Evolutionary conservation across 345 rosid genomes (phyloP), one percentile per base, ranked within the genome.

Genomic region (Combretum micranthum): DNA sequence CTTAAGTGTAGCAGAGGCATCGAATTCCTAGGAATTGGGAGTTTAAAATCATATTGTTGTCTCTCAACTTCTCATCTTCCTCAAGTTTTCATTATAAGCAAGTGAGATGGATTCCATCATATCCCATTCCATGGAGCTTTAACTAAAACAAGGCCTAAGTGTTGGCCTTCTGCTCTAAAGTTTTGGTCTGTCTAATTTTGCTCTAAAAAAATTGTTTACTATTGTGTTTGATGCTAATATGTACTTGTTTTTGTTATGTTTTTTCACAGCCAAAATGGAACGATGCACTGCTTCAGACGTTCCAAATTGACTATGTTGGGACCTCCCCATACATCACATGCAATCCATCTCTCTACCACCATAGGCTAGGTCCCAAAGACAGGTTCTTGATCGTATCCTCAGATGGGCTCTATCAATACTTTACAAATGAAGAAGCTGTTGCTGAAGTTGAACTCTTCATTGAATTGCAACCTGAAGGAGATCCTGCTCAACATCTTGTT

Each of bases 401-500:
- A 0, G 99, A 93, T 50, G 99, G 99, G 17, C 87, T 93, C 12
- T 93, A 89, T 68, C 97, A 93, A 51, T 93, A 87, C 82, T 77
- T 93, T 50, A 93, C 96, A 1, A 89, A 93, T 4, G 96, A 93
- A 64, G 97, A 93, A 68, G 99, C 95, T 4, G 88, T 93, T 39
- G 72, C 85, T 10, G 97, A 87, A 62, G 97, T 93, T 4, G 92
- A 93, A 57, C 88, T 80, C 59, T 93, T 89, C 83, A 80, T 93
- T 50, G 20, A 78, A 11, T 56, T 89, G 63, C 96, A 93, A 67
- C 99, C 99, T 2, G 97, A 89, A 72, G 99, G 99, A 43, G 99
- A 93, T 72, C 99, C 99, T 15, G 99, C 99, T 0, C 97, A 89
- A 62, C 99, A 93, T 65, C 84, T 93, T 52, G 75, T 93, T 4